Evolutionary conservation across 345 rosid species (phyloP).

Genomic region (Populus alba): DNA sequence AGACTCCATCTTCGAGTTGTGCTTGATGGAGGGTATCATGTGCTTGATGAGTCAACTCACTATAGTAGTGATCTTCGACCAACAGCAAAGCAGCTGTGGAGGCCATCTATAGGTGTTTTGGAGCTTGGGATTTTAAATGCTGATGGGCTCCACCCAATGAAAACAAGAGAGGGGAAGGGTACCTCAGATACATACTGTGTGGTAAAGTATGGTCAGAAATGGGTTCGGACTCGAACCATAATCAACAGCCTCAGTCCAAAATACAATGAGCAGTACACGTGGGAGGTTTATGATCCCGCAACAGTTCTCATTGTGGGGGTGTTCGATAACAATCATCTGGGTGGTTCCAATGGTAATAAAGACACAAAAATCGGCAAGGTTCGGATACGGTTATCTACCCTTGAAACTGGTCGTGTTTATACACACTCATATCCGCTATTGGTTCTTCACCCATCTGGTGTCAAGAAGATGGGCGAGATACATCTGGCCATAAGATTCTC

Average conservation of each 20-base stretch:
- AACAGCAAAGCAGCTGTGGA: constrained; percentile 32
- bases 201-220: constrained; percentile 30
- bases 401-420: constrained; percentile 31
- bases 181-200: constrained; percentile 33
- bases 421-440: constrained; percentile 30
- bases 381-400: constrained; percentile 34
- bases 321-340: constrained; percentile 24
- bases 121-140: constrained; percentile 31
- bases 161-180: constrained; percentile 30
- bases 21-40: constrained; percentile 35
- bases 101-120: constrained; percentile 30
- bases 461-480: constrained; percentile 32
- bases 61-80: constrained; percentile 32
- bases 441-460: constrained; percentile 29
- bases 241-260: constrained; percentile 30
- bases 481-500: constrained; percentile 33
- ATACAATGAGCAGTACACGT: constrained; percentile 32
- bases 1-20: constrained; percentile 22
- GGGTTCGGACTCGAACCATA: constrained; percentile 32
- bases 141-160: constrained; percentile 30
- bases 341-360: constrained; percentile 18
- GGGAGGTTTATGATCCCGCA: constrained; percentile 34
- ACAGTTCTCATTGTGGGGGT: constrained; percentile 31
- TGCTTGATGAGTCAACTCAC: constrained; percentile 31
- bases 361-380: constrained; percentile 28